Evolutionary conservation across 176 grass and related monocot species (phyloP), one percentile per base, ranked within the genome.

Genomic region (Pontederia paniculata): DNA sequence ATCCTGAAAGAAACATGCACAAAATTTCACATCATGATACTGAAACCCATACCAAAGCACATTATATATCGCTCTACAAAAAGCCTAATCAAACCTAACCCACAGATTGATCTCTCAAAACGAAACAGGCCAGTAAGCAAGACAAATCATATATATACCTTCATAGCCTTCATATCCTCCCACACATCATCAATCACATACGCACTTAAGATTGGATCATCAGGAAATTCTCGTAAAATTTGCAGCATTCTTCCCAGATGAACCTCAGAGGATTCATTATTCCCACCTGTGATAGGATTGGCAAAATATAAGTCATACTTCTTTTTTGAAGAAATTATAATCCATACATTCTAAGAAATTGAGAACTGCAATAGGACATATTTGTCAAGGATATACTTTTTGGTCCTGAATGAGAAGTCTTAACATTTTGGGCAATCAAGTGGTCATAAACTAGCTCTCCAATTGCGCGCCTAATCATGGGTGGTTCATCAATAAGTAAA

Each of bases 141-240:
- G n/a, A n/a, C 25, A 31, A 31, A 31, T 31, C 3, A 59, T 37
- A 79, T 66, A 47, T 63, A 54, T 83, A 96, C 93, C 73, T 82
- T 90, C 86, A 84, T 86, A 42, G 93, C 93, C 61, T 97, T 90
- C 93, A 97, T 97, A 73, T 97, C 83, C 48, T 90, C 93, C 93
- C 93, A 97, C 84, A 97, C 89, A 73, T 97, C 93, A 81, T 97
- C 93, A 76, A 97, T 97, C 23, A 97, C 86, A 11, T 97, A 97
- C 21, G 93, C 78, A 81, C 93, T 85, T 48, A 97, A 77, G 45
- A 90, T 76, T 59, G 86, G 83, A 63, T 97, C 93, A 49, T 97
- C 83, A 58, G 93, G 77, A 84, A 97, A 97, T 58, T 97, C 93
- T 59, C 86, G 86, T 55, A 97, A 57, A 60, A 97, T 97, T 77